Conservation (phyloP, 2,329 filamentous ascomycete genomes). For the Nothophoma quercina region DNA sequence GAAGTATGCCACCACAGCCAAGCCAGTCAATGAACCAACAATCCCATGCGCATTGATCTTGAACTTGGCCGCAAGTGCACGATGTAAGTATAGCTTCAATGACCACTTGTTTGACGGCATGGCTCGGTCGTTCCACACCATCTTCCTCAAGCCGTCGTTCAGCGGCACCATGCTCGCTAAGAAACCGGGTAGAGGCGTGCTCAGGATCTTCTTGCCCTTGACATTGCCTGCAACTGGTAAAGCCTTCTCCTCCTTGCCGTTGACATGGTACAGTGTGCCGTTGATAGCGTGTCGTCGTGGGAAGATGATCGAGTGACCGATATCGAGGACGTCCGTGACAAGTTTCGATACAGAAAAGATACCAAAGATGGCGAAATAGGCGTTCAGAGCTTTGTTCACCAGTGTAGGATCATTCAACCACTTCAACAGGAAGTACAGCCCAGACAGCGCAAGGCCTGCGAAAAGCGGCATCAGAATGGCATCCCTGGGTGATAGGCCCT, state of each 20-base stretch:
- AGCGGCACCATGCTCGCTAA: constrained; percentile 59
- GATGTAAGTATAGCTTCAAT: constrained; percentile 63
- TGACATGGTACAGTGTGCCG: constrained; percentile 60
- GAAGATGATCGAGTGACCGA: constrained; percentile 73
- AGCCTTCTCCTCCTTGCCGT: constrained; percentile 44
- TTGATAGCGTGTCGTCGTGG: constrained; percentile 70
- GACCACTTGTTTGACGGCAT: constrained; percentile 60
- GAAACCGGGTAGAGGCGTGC: constrained; percentile 62
- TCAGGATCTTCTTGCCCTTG: constrained; percentile 29
- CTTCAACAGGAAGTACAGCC: constrained; percentile 87
- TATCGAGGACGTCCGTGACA: constrained; percentile 73
- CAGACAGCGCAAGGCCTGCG: constrained; percentile 74
- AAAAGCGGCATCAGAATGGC: constrained; percentile 85
- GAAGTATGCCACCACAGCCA: constrained; percentile 70
- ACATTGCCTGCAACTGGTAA: constrained; percentile 39
- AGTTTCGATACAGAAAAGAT: constrained; percentile 78
- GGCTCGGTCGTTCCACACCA: constrained; percentile 60
- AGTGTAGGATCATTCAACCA: constrained; percentile 83
- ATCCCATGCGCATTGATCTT: constrained; percentile 63
- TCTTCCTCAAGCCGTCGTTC: constrained; percentile 39
- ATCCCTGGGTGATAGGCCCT: constrained; percentile 76
- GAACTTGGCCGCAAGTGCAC: constrained; percentile 57
- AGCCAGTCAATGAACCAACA: constrained; percentile 62
- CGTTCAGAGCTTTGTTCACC: constrained; percentile 81
- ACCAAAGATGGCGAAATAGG: constrained; percentile 83